phyloP scores from a whole-genome alignment of 495 filamentous ascomycete genomes.

The Tuber indicum region DNA sequence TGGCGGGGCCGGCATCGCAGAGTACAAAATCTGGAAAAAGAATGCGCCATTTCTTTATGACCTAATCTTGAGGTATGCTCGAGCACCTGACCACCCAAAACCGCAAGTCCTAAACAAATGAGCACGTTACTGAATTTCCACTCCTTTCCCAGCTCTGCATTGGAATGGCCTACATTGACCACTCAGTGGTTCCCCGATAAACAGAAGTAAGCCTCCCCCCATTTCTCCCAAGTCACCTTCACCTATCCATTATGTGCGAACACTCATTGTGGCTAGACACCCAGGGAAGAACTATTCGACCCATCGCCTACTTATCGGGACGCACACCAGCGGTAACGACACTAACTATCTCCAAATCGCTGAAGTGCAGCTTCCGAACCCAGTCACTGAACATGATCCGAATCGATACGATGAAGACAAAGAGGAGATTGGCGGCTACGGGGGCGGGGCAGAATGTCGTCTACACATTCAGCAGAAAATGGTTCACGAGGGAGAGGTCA shows the following conservation, averaged over 20 bases:
- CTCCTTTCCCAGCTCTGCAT: slow-evolving; percentile 57
- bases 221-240: neutral
- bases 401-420: slow-evolving; percentile 81
- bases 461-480: slow-evolving; percentile 92
- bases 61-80: slow-evolving; percentile 66
- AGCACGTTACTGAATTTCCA: slow-evolving; percentile 7
- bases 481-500: slow-evolving; percentile 92
- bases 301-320: slow-evolving; percentile 87
- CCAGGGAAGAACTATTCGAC: slow-evolving; percentile 80
- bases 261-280: slow-evolving; percentile 47
- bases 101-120: neutral
- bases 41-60: slow-evolving; percentile 98
- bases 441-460: slow-evolving; percentile 60
- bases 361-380: slow-evolving; percentile 81
- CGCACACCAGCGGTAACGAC: slow-evolving; percentile 80
- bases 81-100: slow-evolving; percentile 9
- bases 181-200: slow-evolving; percentile 98
- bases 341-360: slow-evolving; percentile 95
- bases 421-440: slow-evolving; percentile 90
- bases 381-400: slow-evolving; percentile 60
- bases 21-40: slow-evolving; percentile 99
- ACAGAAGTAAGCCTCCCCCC: slow-evolving; percentile 56
- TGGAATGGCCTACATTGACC: slow-evolving; percentile 97
- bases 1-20: slow-evolving; percentile 46
- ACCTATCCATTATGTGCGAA: slow-evolving; percentile 8